Evolutionary conservation across 1,139 yeast genomes (phyloP).

Genomic region (Pneumocystis wakefieldiae): DNA sequence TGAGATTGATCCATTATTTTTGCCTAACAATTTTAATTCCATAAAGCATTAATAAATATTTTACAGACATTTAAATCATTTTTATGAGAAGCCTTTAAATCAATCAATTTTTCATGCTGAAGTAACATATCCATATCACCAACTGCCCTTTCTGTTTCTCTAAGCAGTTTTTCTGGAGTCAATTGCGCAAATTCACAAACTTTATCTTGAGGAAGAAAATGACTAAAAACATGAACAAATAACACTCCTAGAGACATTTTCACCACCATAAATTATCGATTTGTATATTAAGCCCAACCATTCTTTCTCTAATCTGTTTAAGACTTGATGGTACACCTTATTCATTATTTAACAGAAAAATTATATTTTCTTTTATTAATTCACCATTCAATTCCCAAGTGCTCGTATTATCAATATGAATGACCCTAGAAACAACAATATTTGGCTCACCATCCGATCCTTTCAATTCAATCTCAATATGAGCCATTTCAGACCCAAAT

Average conservation of each 20-base stretch:
- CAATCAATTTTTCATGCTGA: slow-evolving; percentile 44
- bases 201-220: slow-evolving; percentile 86
- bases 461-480: slow-evolving; percentile 52
- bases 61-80: slow-evolving; percentile 12
- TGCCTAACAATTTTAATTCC: slow-evolving; percentile 20
- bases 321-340: slow-evolving; percentile 34
- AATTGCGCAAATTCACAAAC: slow-evolving; percentile 85
- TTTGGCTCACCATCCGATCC: slow-evolving; percentile 26
- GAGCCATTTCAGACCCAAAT: slow-evolving; percentile 44
- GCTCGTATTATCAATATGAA: slow-evolving; percentile 27
- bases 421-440: slow-evolving; percentile 32
- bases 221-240: slow-evolving; percentile 22
- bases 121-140: slow-evolving; percentile 44
- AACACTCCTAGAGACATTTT: not conserved
- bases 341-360: slow-evolving; percentile 42
- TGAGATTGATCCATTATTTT: slow-evolving; percentile 16
- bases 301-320: slow-evolving; percentile 31
- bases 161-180: slow-evolving; percentile 56
- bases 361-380: slow-evolving; percentile 7
- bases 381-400: slow-evolving; percentile 15
- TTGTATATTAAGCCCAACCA: slow-evolving; percentile 53
- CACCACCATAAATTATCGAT: slow-evolving; percentile 59
- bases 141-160: slow-evolving; percentile 71
- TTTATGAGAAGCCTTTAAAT: slow-evolving; percentile 31
- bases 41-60: slow-evolving; percentile 17